Evolutionary conservation across 352 stramenopile genomes (phyloP).

Genomic region (Thraustotheca clavata): DNA sequence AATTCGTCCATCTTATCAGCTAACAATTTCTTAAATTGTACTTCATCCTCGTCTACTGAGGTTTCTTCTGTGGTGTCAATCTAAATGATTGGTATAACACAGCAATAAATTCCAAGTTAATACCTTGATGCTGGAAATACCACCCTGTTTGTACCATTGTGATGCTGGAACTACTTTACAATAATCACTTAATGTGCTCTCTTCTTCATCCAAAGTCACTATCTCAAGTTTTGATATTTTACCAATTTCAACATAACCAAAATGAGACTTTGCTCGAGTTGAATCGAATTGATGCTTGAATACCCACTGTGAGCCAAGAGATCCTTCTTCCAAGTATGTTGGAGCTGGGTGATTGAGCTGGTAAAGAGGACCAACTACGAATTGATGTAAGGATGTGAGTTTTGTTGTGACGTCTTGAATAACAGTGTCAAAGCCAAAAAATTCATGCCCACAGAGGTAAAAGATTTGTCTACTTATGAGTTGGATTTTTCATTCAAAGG

Average conservation of each 20-base stretch:
- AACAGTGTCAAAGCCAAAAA: constrained; percentile 12
- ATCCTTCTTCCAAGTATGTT: background rate
- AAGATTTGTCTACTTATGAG: constrained; percentile 1
- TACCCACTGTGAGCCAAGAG: background rate
- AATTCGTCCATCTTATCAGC: too few relatives aligned
- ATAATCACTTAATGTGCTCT: background rate
- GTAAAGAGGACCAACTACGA: constrained; percentile 1
- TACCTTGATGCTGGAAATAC: too few relatives aligned
- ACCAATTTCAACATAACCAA: background rate
- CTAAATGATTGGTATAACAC: too few relatives aligned
- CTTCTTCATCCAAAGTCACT: background rate
- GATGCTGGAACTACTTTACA: too few relatives aligned
- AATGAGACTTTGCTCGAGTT: background rate
- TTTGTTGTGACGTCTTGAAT: background rate
- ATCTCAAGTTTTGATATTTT: background rate
- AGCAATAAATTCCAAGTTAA: too few relatives aligned
- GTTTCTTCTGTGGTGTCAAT: too few relatives aligned
- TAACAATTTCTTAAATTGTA: too few relatives aligned
- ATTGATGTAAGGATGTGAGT: background rate
- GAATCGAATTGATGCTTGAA: constrained; percentile 9
- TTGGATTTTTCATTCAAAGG: constrained; percentile 1
- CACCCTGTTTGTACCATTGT: too few relatives aligned
- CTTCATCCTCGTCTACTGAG: too few relatives aligned
- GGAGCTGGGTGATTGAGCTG: background rate
- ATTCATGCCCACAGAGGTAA: constrained; percentile 9